Percentiles rank a stretch among this genome's conserved stretches.
Evolutionary conservation across 495 filamentous ascomycete species (phyloP).

Genomic region (Cercophora scortea): DNA sequence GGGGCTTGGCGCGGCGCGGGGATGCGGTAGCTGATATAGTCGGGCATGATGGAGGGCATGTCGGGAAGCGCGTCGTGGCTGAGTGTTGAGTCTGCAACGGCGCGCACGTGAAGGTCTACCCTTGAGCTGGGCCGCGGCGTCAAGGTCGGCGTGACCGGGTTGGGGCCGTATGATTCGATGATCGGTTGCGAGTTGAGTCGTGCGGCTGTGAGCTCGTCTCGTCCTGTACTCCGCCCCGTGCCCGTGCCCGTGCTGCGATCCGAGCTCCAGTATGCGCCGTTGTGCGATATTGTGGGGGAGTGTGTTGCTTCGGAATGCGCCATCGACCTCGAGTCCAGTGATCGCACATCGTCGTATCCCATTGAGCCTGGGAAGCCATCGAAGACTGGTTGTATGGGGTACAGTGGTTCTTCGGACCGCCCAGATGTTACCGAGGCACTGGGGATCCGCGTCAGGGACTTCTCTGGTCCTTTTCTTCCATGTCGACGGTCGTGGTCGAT

Average conservation of each 20-base stretch:
- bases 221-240: conserved; percentile 12
- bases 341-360: conserved; percentile 27
- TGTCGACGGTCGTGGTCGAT: conserved; percentile 13
- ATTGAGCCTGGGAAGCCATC: conserved; percentile 26
- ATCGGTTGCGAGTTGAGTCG: conserved; percentile 18
- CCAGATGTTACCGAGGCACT: conserved; percentile 15
- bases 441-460: conserved; percentile 3
- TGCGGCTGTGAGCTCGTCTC: conserved; percentile 23
- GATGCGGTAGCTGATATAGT: conserved; percentile 15
- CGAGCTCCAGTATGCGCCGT: conserved; percentile 4
- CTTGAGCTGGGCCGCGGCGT: conserved; percentile 15
- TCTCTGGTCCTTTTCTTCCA: conserved; percentile 14
- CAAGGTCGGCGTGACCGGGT: conserved; percentile 25
- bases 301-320: conserved; percentile 18
- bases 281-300: conserved; percentile 14
- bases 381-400: conserved; percentile 21
- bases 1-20: conserved; percentile 1
- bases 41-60: conserved; percentile 12
- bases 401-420: conserved; percentile 18
- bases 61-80: conserved; percentile 11
- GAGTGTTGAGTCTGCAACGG: conserved; percentile 11
- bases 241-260: background rate
- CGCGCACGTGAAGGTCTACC: conserved; percentile 8
- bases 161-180: conserved; percentile 24
- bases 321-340: conserved; percentile 10